phyloP scores from a whole-genome alignment of 768 basidiomycete species.

The Psilocybe subaeruginosa region DNA sequence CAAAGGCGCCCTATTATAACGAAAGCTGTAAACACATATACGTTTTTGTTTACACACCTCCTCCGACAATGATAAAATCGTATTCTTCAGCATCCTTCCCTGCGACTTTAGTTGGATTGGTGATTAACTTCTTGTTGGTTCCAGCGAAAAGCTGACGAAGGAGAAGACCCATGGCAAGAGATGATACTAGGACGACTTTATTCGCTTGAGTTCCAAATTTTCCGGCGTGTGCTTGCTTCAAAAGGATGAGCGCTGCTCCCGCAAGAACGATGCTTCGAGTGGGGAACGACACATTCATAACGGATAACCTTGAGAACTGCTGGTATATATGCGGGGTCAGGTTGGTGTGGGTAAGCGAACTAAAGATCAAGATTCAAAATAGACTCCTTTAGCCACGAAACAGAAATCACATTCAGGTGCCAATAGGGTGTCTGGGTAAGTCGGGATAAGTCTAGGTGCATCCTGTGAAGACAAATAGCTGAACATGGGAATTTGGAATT shows the following conservation, averaged over 20 bases:
- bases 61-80: constrained; percentile 58
- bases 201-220: constrained; percentile 12
- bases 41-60: constrained; percentile 37
- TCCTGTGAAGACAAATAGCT: neutral
- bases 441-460: neutral
- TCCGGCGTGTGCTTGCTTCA: constrained; percentile 10
- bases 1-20: neutral
- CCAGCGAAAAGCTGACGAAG: constrained; percentile 21
- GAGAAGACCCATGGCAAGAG: constrained; percentile 25
- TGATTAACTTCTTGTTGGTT: constrained; percentile 23
- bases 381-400: neutral
- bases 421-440: neutral
- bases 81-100: constrained; percentile 32
- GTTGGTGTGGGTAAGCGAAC: neutral
- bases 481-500: neutral
- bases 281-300: constrained; percentile 2
- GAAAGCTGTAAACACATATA: neutral
- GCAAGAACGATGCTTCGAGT: constrained; percentile 9
- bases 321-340: constrained; percentile 5
- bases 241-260: constrained; percentile 11
- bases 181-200: constrained; percentile 20
- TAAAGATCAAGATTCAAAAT: neutral
- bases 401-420: constrained; percentile 5
- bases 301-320: neutral
- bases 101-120: constrained; percentile 26